Conservation (phyloP, 805 yeast species). For the Saccharomycopsis fibuligera region DNA sequence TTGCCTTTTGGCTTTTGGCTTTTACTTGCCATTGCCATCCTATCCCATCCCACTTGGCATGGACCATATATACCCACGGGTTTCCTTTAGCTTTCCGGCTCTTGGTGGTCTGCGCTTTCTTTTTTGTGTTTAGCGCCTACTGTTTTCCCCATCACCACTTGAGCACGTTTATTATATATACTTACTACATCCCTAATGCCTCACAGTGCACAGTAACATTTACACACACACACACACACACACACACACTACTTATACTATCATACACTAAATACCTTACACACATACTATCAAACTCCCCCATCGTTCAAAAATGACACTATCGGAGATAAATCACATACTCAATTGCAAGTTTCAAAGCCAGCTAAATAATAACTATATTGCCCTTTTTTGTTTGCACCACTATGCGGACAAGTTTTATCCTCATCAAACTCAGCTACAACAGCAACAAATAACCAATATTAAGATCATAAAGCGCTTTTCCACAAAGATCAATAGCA, state of each 20-base stretch:
- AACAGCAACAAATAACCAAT: neutral
- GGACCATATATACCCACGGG: too few species aligned
- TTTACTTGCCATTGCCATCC: neutral
- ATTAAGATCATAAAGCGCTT: neutral
- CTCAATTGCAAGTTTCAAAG: conserved; percentile 1
- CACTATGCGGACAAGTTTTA: neutral
- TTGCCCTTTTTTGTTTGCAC: neutral
- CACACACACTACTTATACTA: too few species aligned
- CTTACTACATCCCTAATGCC: too few species aligned
- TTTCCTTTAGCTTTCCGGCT: too few species aligned
- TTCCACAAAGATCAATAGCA: conserved; percentile 9
- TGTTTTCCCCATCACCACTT: too few species aligned
- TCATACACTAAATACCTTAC: neutral
- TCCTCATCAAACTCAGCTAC: neutral
- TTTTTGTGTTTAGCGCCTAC: too few species aligned
- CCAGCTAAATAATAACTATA: neutral
- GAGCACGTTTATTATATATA: too few species aligned
- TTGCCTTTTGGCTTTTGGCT: too few species aligned
- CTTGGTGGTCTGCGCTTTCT: too few species aligned
- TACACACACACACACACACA: too few species aligned
- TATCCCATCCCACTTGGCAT: too few species aligned
- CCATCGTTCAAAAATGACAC: neutral
- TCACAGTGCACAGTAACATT: too few species aligned
- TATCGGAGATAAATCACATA: neutral
- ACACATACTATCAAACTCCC: neutral